Evolutionary conservation across 345 rosid genomes (phyloP).

Genomic region (Erucastrum elatum): DNA sequence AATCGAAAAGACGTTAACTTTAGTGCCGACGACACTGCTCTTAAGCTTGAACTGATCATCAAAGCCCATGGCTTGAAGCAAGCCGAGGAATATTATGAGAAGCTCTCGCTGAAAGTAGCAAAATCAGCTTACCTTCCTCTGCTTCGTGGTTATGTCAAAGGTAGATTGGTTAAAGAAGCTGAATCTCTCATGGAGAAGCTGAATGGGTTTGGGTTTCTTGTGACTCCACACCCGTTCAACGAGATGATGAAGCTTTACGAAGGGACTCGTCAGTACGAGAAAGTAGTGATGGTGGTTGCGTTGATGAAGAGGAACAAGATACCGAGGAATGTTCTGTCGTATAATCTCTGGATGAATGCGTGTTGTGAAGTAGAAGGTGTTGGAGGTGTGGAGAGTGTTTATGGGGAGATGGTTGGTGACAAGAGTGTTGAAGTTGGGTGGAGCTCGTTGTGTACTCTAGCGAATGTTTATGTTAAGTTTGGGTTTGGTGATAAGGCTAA

Average conservation of each 20-base stretch:
- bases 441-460: conserved; percentile 56
- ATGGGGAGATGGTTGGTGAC: conserved; percentile 52
- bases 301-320: conserved; percentile 58
- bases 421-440: conserved; percentile 55
- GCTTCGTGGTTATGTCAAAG: conserved; percentile 53
- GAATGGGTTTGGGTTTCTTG: conserved; percentile 50
- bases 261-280: conserved; percentile 40
- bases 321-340: conserved; percentile 53
- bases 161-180: conserved; percentile 43
- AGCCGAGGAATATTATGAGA: conserved; percentile 60
- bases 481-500: conserved; percentile 50
- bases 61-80: conserved; percentile 41
- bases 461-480: conserved; percentile 50
- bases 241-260: conserved; percentile 73
- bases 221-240: conserved; percentile 52
- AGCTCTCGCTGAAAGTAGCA: too few relatives aligned
- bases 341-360: conserved; percentile 69
- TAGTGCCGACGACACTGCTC: conserved; percentile 36
- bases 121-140: conserved; percentile 53
- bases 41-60: conserved; percentile 49
- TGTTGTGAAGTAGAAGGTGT: conserved; percentile 38
- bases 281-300: conserved; percentile 51
- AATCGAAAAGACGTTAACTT: conserved; percentile 34
- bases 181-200: conserved; percentile 56
- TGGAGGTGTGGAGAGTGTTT: conserved; percentile 44